phyloP scores from a whole-genome alignment of 768 basidiomycete genomes.

The Lentinula raphanica region DNA sequence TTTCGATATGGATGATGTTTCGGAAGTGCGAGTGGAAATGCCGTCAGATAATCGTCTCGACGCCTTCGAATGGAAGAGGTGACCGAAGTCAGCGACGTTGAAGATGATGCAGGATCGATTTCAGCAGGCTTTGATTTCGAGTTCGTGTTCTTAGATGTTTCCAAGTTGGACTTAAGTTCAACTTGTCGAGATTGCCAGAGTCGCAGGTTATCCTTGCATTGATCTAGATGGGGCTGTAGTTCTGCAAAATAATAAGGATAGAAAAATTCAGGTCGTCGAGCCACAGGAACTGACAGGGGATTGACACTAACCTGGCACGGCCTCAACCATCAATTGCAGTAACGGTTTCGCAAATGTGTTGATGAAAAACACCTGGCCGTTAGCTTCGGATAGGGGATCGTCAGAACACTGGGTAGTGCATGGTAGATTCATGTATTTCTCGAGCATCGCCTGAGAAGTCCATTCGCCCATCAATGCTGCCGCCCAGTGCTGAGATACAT shows the following conservation, averaged over 20 bases:
- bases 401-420: conserved; percentile 44
- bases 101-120: conserved; percentile 22
- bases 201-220: conserved; percentile 64
- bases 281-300: neutral
- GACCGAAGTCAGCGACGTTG: conserved; percentile 40
- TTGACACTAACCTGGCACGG: conserved; percentile 61
- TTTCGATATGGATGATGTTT: conserved; percentile 25
- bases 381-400: conserved; percentile 49
- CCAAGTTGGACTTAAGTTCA: conserved; percentile 26
- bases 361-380: conserved; percentile 88
- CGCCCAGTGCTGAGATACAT: conserved; percentile 93
- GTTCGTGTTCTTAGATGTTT: neutral
- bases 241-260: conserved; percentile 44
- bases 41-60: conserved; percentile 27
- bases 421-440: conserved; percentile 70
- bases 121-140: neutral
- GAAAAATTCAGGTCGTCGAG: neutral
- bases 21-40: conserved; percentile 26
- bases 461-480: conserved; percentile 85
- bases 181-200: conserved; percentile 58
- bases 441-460: conserved; percentile 84
- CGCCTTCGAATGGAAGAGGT: conserved; percentile 20
- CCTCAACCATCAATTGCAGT: conserved; percentile 66
- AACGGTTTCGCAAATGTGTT: conserved; percentile 78
- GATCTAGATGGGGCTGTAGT: conserved; percentile 59